phyloP scores from a whole-genome alignment of 148 eudicot species.

The Camellia granthamiana region DNA sequence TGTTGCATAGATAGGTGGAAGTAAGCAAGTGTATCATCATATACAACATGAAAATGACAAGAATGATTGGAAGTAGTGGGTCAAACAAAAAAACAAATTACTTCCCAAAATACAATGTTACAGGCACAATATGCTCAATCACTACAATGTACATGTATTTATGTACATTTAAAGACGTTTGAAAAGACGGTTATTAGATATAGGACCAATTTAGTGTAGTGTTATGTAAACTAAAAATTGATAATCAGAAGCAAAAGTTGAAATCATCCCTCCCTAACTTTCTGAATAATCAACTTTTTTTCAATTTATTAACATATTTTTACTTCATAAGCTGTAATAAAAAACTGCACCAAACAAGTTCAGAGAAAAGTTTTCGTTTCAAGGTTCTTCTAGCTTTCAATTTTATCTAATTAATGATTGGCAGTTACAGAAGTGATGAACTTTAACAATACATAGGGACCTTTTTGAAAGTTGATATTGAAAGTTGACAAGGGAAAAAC shows the following conservation, averaged over 20 bases:
- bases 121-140: not conserved
- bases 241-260: too few relatives aligned
- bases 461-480: slow-evolving; percentile 6
- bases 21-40: not conserved
- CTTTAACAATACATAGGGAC: not conserved
- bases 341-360: too few relatives aligned
- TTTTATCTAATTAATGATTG: not conserved
- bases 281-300: too few relatives aligned
- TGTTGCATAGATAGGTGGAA: not conserved
- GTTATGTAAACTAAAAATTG: too few relatives aligned
- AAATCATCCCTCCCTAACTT: too few relatives aligned
- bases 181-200: not conserved
- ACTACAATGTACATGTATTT: not conserved
- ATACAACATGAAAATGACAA: not conserved
- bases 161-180: not conserved
- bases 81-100: not conserved
- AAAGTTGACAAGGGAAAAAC: not conserved
- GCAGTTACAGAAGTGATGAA: not conserved
- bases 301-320: too few relatives aligned
- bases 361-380: too few relatives aligned
- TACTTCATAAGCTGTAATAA: too few relatives aligned
- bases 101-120: not conserved
- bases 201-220: too few relatives aligned
- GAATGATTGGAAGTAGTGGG: not conserved
- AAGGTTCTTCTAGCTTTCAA: too few relatives aligned